Percentiles rank a stretch among this genome's conserved stretches.
These are phyloP conservation scores for Populus deltoides DNA, from an alignment of 345 rosid species.

Conservation along the genomic window DNA sequence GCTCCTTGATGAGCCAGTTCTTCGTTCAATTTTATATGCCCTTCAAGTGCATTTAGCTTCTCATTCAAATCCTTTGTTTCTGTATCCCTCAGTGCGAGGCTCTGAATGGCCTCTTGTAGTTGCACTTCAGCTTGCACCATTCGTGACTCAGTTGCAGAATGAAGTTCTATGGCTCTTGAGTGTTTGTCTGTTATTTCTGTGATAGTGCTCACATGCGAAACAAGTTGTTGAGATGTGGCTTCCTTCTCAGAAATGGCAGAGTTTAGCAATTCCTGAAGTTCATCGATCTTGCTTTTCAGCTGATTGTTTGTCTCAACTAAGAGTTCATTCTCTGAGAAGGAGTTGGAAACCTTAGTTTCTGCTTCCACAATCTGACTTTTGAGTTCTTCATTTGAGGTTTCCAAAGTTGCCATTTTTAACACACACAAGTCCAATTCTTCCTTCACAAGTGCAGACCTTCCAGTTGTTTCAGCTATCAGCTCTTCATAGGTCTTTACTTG, in stretches of 20 bases:
- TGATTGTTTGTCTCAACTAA: conserved; percentile 72
- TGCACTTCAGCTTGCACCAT: conserved; percentile 38
- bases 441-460: conserved; percentile 53
- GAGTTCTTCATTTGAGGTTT: conserved; percentile 59
- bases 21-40: conserved; percentile 50
- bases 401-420: conserved; percentile 53
- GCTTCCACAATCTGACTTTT: conserved; percentile 51
- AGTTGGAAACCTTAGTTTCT: conserved; percentile 54
- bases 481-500: conserved; percentile 55
- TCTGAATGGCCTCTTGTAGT: conserved; percentile 55
- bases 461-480: conserved; percentile 55
- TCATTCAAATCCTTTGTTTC: conserved; percentile 59
- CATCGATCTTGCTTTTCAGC: conserved; percentile 69
- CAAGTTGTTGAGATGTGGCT: conserved; percentile 44
- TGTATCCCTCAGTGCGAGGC: conserved; percentile 46
- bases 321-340: conserved; percentile 61
- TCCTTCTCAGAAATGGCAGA: conserved; percentile 70
- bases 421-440: conserved; percentile 64
- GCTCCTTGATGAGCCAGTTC: conserved; percentile 59
- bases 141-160: conserved; percentile 44
- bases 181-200: conserved; percentile 55
- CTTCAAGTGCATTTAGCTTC: conserved; percentile 54
- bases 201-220: conserved; percentile 43
- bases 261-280: conserved; percentile 63
- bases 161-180: conserved; percentile 50